Evolutionary conservation across 78 protist genomes (phyloP).

Genomic region (Guillardia theta): DNA sequence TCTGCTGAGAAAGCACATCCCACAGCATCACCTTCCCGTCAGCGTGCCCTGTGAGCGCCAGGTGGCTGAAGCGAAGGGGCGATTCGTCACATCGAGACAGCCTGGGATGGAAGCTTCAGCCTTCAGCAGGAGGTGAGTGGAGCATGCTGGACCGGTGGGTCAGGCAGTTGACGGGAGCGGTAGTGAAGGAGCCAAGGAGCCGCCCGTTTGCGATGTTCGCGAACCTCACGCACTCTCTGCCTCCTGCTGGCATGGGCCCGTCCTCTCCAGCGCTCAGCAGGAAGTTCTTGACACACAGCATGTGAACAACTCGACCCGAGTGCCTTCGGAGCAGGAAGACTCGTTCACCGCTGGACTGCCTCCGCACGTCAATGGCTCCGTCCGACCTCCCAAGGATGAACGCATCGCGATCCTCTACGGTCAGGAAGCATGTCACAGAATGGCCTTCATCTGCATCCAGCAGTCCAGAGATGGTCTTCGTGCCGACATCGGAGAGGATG

Average conservation of each 20-base stretch:
- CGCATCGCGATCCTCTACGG: no score
- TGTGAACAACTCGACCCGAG: background rate
- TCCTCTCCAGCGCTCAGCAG: background rate
- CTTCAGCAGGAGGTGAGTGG: no score
- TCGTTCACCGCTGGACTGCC: no score
- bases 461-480: no score
- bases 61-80: background rate
- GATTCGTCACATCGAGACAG: no score
- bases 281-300: background rate
- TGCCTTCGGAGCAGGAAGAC: no score
- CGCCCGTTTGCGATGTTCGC: background rate
- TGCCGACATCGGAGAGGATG: no score
- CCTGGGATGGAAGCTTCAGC: no score
- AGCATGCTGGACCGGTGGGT: background rate
- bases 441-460: no score
- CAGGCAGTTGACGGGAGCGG: background rate
- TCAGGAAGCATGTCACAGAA: no score
- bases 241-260: background rate
- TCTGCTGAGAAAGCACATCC: background rate
- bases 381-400: no score
- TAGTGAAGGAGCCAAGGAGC: background rate
- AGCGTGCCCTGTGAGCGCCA: background rate
- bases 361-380: no score
- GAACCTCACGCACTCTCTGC: background rate
- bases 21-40: slow-evolving; percentile 15